These are phyloP conservation scores for Lindgomyces ingoldianus DNA, from an alignment of 495 filamentous ascomycete genomes.

Conservation along the genomic window DNA sequence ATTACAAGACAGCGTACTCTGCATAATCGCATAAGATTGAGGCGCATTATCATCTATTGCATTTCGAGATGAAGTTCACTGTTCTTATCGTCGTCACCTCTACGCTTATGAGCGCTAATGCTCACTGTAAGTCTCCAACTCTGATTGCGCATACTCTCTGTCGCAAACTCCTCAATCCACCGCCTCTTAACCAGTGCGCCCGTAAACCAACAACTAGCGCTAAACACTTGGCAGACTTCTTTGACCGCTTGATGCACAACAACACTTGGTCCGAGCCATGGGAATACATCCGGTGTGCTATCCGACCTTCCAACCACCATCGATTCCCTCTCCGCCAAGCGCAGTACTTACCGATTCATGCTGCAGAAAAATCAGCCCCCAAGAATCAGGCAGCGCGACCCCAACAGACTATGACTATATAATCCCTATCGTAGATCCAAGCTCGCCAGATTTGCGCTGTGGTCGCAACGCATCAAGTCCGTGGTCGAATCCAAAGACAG, in stretches of 20 bases:
- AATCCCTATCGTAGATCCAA: constrained; percentile 19
- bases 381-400: constrained; percentile 2
- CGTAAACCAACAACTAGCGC: not conserved
- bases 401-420: constrained; percentile 22
- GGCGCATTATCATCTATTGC: not conserved
- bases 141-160: not conserved
- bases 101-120: constrained; percentile 5
- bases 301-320: not conserved
- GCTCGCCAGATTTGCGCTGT: constrained; percentile 15
- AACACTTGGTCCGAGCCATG: constrained; percentile 19
- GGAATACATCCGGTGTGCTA: constrained; percentile 23
- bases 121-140: constrained; percentile 17
- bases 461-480: constrained; percentile 24
- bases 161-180: not conserved
- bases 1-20: not conserved
- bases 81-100: constrained; percentile 4
- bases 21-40: not conserved
- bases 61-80: constrained; percentile 21
- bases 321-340: not conserved
- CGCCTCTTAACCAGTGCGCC: not conserved
- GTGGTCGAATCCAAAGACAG: constrained; percentile 18
- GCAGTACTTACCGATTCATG: not conserved
- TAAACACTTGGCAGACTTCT: constrained; percentile 16
- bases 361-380: constrained; percentile 17
- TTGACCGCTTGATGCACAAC: constrained; percentile 22